A percentile compares a stretch with the other conserved stretches of the same genome.
Conservation (phyloP, 1,284 basidiomycete species). For the Cryptococcus jaspeensis region DNA sequence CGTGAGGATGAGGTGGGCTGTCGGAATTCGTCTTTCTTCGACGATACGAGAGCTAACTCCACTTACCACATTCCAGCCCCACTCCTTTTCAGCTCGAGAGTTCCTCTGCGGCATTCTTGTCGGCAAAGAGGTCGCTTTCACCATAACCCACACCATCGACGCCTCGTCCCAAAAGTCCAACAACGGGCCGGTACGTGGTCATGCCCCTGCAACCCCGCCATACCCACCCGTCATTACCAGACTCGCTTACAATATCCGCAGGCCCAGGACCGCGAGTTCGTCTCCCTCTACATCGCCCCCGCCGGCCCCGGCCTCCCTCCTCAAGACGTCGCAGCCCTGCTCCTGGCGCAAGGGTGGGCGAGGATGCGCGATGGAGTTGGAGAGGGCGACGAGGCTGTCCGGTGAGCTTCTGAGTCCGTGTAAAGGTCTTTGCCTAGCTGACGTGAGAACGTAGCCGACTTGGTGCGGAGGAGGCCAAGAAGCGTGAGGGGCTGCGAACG, state of each 20-base stretch:
- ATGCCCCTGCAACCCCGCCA: neutral
- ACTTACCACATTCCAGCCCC: constrained; percentile 62
- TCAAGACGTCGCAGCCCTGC: constrained; percentile 70
- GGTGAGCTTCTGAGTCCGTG: constrained; percentile 16
- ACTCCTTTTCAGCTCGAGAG: constrained; percentile 90
- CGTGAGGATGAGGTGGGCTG: constrained; percentile 85
- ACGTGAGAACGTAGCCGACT: constrained; percentile 34
- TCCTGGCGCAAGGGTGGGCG: constrained; percentile 84
- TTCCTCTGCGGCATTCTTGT: constrained; percentile 80
- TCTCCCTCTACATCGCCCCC: constrained; percentile 46
- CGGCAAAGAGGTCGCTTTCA: constrained; percentile 69
- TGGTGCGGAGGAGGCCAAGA: constrained; percentile 70
- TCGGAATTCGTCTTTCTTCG: neutral
- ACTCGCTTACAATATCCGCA: neutral
- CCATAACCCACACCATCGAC: constrained; percentile 45
- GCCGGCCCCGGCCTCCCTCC: constrained; percentile 49
- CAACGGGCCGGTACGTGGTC: constrained; percentile 10
- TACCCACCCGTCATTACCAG: neutral
- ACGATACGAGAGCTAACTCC: neutral
- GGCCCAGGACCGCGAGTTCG: constrained; percentile 47
- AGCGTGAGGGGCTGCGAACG: constrained; percentile 57
- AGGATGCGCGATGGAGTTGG: constrained; percentile 75
- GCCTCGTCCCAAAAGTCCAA: constrained; percentile 13
- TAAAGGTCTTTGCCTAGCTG: neutral
- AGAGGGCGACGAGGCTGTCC: constrained; percentile 47